Percentiles rank a stretch among this genome's conserved stretches.
These are phyloP conservation scores for Wolfiporia cocos DNA, from an alignment of 1,284 basidiomycete species.

Conservation along the genomic window DNA sequence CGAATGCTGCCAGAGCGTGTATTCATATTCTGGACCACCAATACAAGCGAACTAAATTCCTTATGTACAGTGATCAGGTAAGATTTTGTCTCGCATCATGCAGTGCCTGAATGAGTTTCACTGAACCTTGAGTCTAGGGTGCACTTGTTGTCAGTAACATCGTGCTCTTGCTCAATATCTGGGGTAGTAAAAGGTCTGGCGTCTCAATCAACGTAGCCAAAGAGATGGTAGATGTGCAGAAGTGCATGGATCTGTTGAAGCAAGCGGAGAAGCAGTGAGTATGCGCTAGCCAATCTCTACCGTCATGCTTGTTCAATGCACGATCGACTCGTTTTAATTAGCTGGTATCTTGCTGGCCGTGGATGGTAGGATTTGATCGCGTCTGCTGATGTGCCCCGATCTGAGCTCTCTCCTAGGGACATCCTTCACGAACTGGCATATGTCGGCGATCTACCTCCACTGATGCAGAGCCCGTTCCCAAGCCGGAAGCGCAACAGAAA, in stretches of 20 bases:
- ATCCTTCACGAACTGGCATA: constrained; percentile 61
- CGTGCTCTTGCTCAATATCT: constrained; percentile 67
- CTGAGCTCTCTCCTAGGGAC: constrained; percentile 36
- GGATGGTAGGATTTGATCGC: constrained; percentile 26
- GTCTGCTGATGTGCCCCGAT: neutral
- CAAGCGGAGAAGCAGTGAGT: constrained; percentile 42
- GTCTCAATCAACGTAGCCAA: constrained; percentile 45
- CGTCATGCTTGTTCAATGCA: too few relatives aligned
- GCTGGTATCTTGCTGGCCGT: constrained; percentile 42
- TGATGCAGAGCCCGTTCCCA: constrained; percentile 39
- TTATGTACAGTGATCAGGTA: constrained; percentile 19
- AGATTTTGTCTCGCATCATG: neutral
- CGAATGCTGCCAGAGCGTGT: constrained; percentile 52
- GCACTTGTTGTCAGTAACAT: constrained; percentile 58
- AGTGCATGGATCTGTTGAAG: constrained; percentile 56
- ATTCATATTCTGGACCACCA: constrained; percentile 45
- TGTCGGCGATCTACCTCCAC: constrained; percentile 56
- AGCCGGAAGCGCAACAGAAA: constrained; percentile 56
- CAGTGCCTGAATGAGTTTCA: neutral
- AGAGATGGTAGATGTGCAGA: constrained; percentile 65
- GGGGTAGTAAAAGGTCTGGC: constrained; percentile 63
- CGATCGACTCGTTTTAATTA: too few relatives aligned
- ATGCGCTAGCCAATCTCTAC: too few relatives aligned
- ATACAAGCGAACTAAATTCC: constrained; percentile 19
- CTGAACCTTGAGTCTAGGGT: constrained; percentile 19